Conservation (phyloP, 257 asterid species). For the Coffea canephora region DNA sequence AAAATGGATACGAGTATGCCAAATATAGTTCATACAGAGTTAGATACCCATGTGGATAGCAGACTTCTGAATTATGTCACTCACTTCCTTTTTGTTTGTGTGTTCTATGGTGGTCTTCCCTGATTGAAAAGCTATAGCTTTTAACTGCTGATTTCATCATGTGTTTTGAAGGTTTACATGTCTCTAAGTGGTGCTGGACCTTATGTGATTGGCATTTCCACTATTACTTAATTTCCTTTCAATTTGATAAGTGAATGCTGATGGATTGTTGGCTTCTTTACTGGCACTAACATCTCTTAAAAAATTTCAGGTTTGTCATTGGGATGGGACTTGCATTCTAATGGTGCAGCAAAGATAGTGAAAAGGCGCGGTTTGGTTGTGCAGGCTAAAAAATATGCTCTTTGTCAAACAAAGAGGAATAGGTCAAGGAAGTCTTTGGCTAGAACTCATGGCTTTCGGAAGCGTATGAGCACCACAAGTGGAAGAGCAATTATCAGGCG, state of each 20-base stretch:
- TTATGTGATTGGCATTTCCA: background rate
- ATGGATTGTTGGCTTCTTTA: constrained; percentile 5
- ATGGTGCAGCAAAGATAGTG: constrained; percentile 26
- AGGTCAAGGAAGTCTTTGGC: constrained; percentile 91
- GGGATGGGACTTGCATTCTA: constrained; percentile 41
- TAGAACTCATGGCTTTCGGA: constrained; percentile 89
- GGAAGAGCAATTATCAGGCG: constrained; percentile 74
- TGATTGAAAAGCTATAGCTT: background rate
- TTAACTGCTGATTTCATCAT: background rate
- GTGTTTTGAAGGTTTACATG: background rate
- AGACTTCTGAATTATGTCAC: background rate
- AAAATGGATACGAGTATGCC: background rate
- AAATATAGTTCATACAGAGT: background rate
- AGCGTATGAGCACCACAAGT: constrained; percentile 87
- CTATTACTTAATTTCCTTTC: background rate
- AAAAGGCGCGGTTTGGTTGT: constrained; percentile 63
- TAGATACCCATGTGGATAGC: background rate
- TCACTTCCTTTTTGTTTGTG: background rate
- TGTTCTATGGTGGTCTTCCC: background rate
- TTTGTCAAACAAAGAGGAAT: constrained; percentile 90
- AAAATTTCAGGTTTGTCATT: constrained; percentile 19
- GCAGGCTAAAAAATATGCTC: constrained; percentile 52
- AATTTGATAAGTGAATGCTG: background rate
- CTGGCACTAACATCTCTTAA: background rate
- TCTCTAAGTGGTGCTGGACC: background rate